A percentile compares a stretch with the other conserved stretches of the same genome.
These are phyloP conservation scores for Iris macrosiphon DNA, from an alignment of 106 monocot species.

Conservation along the genomic window DNA sequence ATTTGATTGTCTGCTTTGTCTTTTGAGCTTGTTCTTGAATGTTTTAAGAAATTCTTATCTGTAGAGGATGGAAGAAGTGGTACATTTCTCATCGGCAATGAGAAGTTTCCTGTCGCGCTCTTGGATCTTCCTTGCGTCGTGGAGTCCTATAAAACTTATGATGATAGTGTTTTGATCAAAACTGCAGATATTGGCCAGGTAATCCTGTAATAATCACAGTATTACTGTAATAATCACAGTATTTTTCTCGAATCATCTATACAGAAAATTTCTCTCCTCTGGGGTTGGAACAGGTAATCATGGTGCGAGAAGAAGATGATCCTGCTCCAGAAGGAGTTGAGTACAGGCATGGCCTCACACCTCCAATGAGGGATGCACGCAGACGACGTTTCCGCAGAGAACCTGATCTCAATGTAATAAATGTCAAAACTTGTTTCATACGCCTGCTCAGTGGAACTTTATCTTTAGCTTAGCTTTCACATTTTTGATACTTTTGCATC, in stretches of 20 bases:
- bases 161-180: slow-evolving; percentile 81
- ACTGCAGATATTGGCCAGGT: slow-evolving; percentile 95
- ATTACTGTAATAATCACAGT: too few species aligned
- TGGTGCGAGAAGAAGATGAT: slow-evolving; percentile 83
- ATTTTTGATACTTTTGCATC: slow-evolving; percentile 9
- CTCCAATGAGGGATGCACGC: slow-evolving; percentile 98
- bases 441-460: too few species aligned
- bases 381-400: slow-evolving; percentile 82
- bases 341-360: slow-evolving; percentile 84
- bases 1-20: too few species aligned
- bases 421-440: slow-evolving; percentile 5
- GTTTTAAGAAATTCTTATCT: too few species aligned
- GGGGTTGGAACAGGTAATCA: slow-evolving; percentile 49
- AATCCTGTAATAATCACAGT: too few species aligned
- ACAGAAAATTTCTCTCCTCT: too few species aligned
- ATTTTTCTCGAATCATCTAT: too few species aligned
- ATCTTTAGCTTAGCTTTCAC: not conserved
- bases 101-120: slow-evolving; percentile 73
- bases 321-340: slow-evolving; percentile 86
- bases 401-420: slow-evolving; percentile 85
- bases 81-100: slow-evolving; percentile 76
- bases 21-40: too few species aligned
- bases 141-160: slow-evolving; percentile 98
- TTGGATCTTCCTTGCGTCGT: slow-evolving; percentile 83
- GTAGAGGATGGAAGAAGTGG: slow-evolving; percentile 90